Evolutionary conservation across 2,329 filamentous ascomycete species (phyloP), one percentile per base, ranked within the genome.

Genomic region (Sporothrix inflata): DNA sequence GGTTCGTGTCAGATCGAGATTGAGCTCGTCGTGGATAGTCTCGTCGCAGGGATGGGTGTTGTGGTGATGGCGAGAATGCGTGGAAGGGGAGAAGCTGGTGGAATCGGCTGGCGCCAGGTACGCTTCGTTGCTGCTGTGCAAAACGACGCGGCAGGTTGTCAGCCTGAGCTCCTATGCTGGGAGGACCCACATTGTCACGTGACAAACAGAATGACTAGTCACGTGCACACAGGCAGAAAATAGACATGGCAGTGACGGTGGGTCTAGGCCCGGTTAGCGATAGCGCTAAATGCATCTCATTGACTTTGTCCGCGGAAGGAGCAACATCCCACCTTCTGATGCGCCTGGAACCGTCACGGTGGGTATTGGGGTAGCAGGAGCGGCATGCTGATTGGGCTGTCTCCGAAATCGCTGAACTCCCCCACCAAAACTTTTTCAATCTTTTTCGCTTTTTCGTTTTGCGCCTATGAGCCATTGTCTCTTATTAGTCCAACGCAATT

Each of bases 121-220:
- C 61, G 61, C 61, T 42, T 45, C 6, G 60, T 7, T 61, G 55
- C 55, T 61, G 12, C 42, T 45, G 49, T 42, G 60, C 60, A 65
- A 61, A 55, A 63, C 66, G 69, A 73, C 72, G 72, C 72, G 72
- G 72, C 72, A 70, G 34, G 69, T 67, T 72, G 72, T 73, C 72
- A 73, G 72, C 72, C 72, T 73, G 72, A 63, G 55, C 40, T 63
- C 27, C 16, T 24, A 3, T 34, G 30, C 11, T 38, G 2, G 16
- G 3, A 3, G 30, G n/a, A 42, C 30, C 19, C 24, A 30, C 9
- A 16, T 0, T 7, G 1, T 2, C 53, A 70, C 40, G 21, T 61
- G 53, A 61, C 11, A 14, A 1, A 12, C 19, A 19, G n/a, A 2
- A 30, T 53, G 66, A 42, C 14, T 8, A 2, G 14, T 60, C 51